Percentiles rank a stretch among this genome's conserved stretches.
Evolutionary conservation across 192 early-diverging fungal genomes (phyloP).

Genomic region (Jimgerdemannia lactiflua): DNA sequence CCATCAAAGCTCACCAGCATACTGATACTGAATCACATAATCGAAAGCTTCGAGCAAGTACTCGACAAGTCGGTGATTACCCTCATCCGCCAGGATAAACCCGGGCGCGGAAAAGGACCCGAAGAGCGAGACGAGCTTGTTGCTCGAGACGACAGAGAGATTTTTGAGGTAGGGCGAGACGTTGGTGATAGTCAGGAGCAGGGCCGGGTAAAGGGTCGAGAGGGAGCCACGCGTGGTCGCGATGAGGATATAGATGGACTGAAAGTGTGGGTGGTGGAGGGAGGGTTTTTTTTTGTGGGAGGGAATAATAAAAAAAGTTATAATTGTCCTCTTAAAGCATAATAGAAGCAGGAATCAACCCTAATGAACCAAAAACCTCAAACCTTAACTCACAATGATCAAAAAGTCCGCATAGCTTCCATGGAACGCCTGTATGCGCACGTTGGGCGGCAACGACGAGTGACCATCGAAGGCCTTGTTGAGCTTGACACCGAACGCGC

Average conservation of each 20-base stretch:
- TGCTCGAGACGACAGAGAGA: slow-evolving; percentile 65
- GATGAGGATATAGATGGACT: slow-evolving; percentile 75
- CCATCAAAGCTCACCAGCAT: slow-evolving; percentile 43
- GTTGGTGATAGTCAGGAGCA: slow-evolving; percentile 79
- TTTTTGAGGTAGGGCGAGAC: slow-evolving; percentile 79
- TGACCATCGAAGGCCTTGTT: slow-evolving; percentile 62
- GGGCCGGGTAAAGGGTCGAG: slow-evolving; percentile 68
- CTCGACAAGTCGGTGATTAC: slow-evolving; percentile 70
- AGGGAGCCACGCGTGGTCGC: slow-evolving; percentile 68
- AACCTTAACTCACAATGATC: slow-evolving; percentile 57
- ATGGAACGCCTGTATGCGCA: slow-evolving; percentile 58
- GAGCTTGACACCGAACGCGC: slow-evolving; percentile 59
- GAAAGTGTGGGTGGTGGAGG: neutral
- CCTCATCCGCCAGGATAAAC: slow-evolving; percentile 77
- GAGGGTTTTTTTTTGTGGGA: neutral
- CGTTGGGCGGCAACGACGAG: slow-evolving; percentile 51
- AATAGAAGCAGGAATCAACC: slow-evolving; percentile 3
- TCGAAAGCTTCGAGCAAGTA: slow-evolving; percentile 82
- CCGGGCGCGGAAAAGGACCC: slow-evolving; percentile 72
- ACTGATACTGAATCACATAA: slow-evolving; percentile 84
- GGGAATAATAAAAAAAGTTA: neutral
- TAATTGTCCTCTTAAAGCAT: neutral
- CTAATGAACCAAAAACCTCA: neutral
- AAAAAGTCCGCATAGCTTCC: slow-evolving; percentile 80
- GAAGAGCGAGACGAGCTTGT: slow-evolving; percentile 74